A percentile compares a stretch with the other conserved stretches of the same genome.
Evolutionary conservation across 129 eudicot species (phyloP).

Genomic region (Artemisia tridentata): DNA sequence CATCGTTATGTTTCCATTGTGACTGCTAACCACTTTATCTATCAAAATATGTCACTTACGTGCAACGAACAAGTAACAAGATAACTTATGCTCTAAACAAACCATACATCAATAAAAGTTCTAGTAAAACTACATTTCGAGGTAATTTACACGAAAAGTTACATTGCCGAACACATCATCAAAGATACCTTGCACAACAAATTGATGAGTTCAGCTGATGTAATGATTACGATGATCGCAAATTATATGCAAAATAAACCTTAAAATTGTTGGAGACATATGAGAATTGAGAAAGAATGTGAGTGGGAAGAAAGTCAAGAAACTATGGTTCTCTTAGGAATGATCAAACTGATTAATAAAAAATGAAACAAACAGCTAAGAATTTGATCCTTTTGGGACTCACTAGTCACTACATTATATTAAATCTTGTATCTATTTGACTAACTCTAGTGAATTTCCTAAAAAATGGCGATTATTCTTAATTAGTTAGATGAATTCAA

Average conservation of each 20-base stretch:
- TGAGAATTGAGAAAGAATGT: not conserved
- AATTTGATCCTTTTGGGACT: constrained; percentile 5
- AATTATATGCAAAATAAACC: not conserved
- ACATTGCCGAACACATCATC: not conserved
- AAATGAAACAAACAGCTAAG: not conserved
- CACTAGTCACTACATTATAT: not conserved
- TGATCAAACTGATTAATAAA: not conserved
- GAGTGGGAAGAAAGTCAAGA: not conserved
- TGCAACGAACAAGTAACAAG: too few relatives aligned
- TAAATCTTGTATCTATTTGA: constrained; percentile 5
- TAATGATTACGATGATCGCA: not conserved
- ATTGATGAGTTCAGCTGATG: constrained; percentile 9
- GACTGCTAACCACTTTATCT: too few relatives aligned
- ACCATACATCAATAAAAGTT: too few relatives aligned
- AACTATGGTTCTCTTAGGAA: not conserved
- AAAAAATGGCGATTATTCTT: not conserved
- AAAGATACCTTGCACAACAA: constrained; percentile 18
- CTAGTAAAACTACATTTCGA: too few relatives aligned
- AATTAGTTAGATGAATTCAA: constrained; percentile 9
- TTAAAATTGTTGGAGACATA: not conserved
- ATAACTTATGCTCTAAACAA: too few relatives aligned
- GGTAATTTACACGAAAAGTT: too few relatives aligned
- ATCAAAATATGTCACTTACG: too few relatives aligned
- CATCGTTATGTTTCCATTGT: too few relatives aligned
- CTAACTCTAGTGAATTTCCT: constrained; percentile 3